These are phyloP conservation scores for Vinca minor DNA, from an alignment of 257 asterid species.

Conservation along the genomic window DNA sequence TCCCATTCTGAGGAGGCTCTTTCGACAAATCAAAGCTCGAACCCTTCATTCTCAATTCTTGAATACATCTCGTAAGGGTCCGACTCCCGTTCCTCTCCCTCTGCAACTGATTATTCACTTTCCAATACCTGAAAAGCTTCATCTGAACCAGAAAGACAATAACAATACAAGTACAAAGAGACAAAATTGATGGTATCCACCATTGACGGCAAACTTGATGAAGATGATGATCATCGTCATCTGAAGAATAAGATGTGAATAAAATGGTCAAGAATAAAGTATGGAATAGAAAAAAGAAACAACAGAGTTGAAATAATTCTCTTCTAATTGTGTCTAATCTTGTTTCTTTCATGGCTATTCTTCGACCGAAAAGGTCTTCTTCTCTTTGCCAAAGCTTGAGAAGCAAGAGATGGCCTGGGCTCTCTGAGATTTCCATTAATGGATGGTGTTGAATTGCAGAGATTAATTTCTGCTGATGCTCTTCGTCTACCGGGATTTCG, in stretches of 20 bases:
- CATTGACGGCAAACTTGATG: constrained; percentile 36
- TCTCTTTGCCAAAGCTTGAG: constrained; percentile 93
- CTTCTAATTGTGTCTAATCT: constrained; percentile 44
- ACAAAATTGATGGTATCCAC: constrained; percentile 72
- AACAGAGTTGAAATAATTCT: constrained; percentile 75
- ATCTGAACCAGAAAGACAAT: constrained; percentile 49
- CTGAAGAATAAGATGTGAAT: constrained; percentile 46
- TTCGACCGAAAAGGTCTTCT: constrained; percentile 52
- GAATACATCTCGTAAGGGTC: constrained; percentile 56
- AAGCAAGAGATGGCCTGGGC: constrained; percentile 90
- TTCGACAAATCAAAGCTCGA: constrained; percentile 67
- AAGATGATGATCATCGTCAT: constrained; percentile 11
- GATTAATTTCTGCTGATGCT: constrained; percentile 40
- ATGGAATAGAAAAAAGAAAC: constrained; percentile 68
- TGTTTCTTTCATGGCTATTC: constrained; percentile 52
- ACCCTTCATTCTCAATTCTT: constrained; percentile 95
- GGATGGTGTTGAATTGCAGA: constrained; percentile 66
- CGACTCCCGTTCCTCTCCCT: constrained; percentile 67
- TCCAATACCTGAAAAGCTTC: constrained; percentile 76
- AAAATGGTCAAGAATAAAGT: constrained; percentile 53
- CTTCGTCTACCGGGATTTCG: constrained; percentile 61
- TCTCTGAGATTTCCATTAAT: constrained; percentile 68
- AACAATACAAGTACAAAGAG: constrained; percentile 36
- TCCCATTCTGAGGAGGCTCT: constrained; percentile 70
- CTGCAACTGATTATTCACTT: constrained; percentile 56